These are phyloP conservation scores for Santalum album DNA, from an alignment of 164 flowering plant genomes.

Conservation along the genomic window DNA sequence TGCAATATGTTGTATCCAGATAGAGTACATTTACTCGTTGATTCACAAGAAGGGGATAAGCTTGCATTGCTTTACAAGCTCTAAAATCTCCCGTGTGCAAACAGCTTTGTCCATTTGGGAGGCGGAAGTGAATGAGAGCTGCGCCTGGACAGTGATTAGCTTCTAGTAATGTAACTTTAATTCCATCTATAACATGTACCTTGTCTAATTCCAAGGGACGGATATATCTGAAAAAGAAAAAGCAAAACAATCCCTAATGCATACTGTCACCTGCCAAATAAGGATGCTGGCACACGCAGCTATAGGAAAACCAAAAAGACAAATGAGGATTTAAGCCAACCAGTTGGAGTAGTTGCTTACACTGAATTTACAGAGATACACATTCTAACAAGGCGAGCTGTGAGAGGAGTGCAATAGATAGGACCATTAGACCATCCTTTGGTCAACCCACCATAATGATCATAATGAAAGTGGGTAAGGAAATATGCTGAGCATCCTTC, in stretches of 20 bases:
- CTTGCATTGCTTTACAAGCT: slow-evolving; percentile 56
- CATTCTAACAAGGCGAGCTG: slow-evolving; percentile 50
- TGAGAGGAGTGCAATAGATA: slow-evolving; percentile 60
- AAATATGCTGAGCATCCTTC: slow-evolving; percentile 65
- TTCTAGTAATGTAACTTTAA: slow-evolving; percentile 55
- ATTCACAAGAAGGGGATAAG: slow-evolving; percentile 39
- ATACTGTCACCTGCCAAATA: not conserved
- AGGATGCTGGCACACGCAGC: too few relatives aligned
- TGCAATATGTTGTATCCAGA: slow-evolving; percentile 79
- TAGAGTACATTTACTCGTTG: slow-evolving; percentile 42
- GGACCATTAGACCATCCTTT: slow-evolving; percentile 74
- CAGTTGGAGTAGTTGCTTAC: slow-evolving; percentile 22
- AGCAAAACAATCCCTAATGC: not conserved
- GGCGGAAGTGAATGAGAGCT: slow-evolving; percentile 52
- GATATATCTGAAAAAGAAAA: slow-evolving; percentile 30
- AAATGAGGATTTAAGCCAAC: too few relatives aligned
- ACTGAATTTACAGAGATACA: slow-evolving; percentile 50
- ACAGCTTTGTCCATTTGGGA: slow-evolving; percentile 41
- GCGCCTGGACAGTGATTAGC: slow-evolving; percentile 91
- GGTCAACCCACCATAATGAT: slow-evolving; percentile 67
- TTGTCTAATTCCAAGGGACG: slow-evolving; percentile 46
- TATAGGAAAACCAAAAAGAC: too few relatives aligned
- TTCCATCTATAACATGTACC: slow-evolving; percentile 44
- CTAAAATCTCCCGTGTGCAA: slow-evolving; percentile 83
- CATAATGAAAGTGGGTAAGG: slow-evolving; percentile 63